Evolutionary conservation across 2,329 filamentous ascomycete species (phyloP).

Genomic region (Ophiostoma triangulosporum): DNA sequence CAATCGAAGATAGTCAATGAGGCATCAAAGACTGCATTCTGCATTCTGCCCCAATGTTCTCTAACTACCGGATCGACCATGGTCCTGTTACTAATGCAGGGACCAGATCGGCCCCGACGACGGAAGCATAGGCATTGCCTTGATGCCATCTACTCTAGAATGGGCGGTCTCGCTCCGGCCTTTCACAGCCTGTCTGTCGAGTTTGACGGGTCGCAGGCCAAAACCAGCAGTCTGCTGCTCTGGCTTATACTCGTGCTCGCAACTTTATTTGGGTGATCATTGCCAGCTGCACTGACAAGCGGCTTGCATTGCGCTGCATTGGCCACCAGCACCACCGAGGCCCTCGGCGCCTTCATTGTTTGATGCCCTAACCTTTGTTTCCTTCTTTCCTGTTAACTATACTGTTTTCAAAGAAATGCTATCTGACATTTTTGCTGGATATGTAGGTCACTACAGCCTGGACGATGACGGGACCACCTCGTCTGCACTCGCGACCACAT

Average conservation of each 20-base stretch:
- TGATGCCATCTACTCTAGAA: conserved; percentile 26
- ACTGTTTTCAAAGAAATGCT: too few species aligned
- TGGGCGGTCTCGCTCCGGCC: conserved; percentile 30
- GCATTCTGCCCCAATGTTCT: too few species aligned
- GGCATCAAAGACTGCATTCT: too few species aligned
- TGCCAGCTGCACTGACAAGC: conserved; percentile 31
- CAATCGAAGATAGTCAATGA: too few species aligned
- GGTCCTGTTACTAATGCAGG: not conserved
- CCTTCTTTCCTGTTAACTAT: too few species aligned
- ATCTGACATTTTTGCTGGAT: too few species aligned
- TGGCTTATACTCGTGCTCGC: conserved; percentile 30
- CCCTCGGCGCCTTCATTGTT: conserved; percentile 25
- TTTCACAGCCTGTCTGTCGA: conserved; percentile 29
- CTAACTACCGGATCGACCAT: not conserved
- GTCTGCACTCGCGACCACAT: not conserved
- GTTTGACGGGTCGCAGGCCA: conserved; percentile 27
- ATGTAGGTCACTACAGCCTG: not conserved
- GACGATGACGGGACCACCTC: not conserved
- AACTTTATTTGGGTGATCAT: conserved; percentile 38
- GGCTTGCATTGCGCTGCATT: conserved; percentile 32
- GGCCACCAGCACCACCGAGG: conserved; percentile 30
- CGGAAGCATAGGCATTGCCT: not conserved
- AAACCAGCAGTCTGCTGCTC: conserved; percentile 30
- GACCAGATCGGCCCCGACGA: not conserved
- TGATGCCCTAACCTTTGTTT: conserved; percentile 22